Evolutionary conservation across 2,329 filamentous ascomycete genomes (phyloP).

Genomic region (Fusarium brevicatenulatum): DNA sequence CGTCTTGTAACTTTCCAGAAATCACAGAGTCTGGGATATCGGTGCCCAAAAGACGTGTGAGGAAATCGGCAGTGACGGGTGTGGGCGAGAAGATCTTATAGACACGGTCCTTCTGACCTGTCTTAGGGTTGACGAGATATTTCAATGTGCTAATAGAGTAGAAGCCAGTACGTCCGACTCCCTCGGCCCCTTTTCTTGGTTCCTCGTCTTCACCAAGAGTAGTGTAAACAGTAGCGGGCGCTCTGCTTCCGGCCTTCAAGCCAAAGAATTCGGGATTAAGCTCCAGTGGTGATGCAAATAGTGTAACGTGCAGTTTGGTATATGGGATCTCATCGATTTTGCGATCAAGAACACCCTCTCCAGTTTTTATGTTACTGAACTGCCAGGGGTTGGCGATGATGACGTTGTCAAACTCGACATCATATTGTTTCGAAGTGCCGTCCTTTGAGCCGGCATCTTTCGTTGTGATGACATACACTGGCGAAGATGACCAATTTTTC

Average conservation of each 20-base stretch:
- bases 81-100: slow-evolving; percentile 74
- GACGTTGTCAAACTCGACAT: slow-evolving; percentile 77
- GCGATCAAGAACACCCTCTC: slow-evolving; percentile 73
- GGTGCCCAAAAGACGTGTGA: slow-evolving; percentile 63
- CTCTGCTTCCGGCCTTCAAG: slow-evolving; percentile 63
- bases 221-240: slow-evolving; percentile 83
- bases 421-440: slow-evolving; percentile 52
- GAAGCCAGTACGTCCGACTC: slow-evolving; percentile 80
- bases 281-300: slow-evolving; percentile 81
- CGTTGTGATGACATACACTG: slow-evolving; percentile 61
- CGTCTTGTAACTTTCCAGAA: slow-evolving; percentile 44
- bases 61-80: slow-evolving; percentile 61
- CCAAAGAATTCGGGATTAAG: slow-evolving; percentile 80
- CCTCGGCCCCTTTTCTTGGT: slow-evolving; percentile 60
- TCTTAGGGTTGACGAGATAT: slow-evolving; percentile 69
- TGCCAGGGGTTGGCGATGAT: slow-evolving; percentile 87
- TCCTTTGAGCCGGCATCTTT: slow-evolving; percentile 38
- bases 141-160: slow-evolving; percentile 85
- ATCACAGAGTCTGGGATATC: slow-evolving; percentile 57
- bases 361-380: slow-evolving; percentile 74
- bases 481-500: slow-evolving; percentile 51
- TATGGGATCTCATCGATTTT: slow-evolving; percentile 85
- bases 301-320: slow-evolving; percentile 85
- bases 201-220: slow-evolving; percentile 74
- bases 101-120: slow-evolving; percentile 62